Percentiles rank a stretch among this genome's conserved stretches.
phyloP scores from a whole-genome alignment of 2,329 filamentous ascomycete species.

The Aspergillus brunneoviolaceus region DNA sequence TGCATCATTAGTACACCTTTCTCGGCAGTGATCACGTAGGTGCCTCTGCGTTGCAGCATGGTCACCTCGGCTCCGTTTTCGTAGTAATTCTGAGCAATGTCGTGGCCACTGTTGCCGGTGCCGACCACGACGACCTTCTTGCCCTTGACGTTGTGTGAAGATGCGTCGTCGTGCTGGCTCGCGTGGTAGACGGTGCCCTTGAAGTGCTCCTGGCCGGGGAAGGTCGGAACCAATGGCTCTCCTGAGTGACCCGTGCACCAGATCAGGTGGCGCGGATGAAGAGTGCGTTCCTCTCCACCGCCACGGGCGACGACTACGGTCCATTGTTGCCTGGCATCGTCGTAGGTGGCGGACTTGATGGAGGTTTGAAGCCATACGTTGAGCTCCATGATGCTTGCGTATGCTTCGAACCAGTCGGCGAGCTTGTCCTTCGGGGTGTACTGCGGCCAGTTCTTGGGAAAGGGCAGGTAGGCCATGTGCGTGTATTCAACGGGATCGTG shows the following conservation, averaged over 20 bases:
- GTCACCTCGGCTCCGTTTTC: conserved; percentile 53
- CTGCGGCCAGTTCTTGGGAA: conserved; percentile 44
- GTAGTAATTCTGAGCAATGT: conserved; percentile 53
- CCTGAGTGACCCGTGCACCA: conserved; percentile 50
- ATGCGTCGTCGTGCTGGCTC: conserved; percentile 44
- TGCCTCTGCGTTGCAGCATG: conserved; percentile 55
- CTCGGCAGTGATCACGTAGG: conserved; percentile 50
- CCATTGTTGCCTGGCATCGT: conserved; percentile 42
- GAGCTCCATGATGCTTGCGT: conserved; percentile 51
- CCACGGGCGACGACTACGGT: conserved; percentile 33
- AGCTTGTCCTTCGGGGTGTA: conserved; percentile 51
- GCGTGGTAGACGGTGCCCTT: conserved; percentile 48
- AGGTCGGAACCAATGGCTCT: conserved; percentile 42
- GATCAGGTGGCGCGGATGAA: conserved; percentile 48
- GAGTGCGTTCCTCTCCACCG: conserved; percentile 28
- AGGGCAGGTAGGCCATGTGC: conserved; percentile 41
- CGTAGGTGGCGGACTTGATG: conserved; percentile 42
- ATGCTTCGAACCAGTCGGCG: conserved; percentile 51
- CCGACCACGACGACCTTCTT: conserved; percentile 53
- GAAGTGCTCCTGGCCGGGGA: conserved; percentile 44
- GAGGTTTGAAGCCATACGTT: conserved; percentile 47
- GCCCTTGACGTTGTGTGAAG: conserved; percentile 33
- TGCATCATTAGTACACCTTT: conserved; percentile 47
- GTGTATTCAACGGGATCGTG: conserved; percentile 44
- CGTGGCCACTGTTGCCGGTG: conserved; percentile 51